Evolutionary conservation across 208 protist genomes (phyloP), one percentile per base, ranked within the genome.

Genomic region (Porcisia deanei): DNA sequence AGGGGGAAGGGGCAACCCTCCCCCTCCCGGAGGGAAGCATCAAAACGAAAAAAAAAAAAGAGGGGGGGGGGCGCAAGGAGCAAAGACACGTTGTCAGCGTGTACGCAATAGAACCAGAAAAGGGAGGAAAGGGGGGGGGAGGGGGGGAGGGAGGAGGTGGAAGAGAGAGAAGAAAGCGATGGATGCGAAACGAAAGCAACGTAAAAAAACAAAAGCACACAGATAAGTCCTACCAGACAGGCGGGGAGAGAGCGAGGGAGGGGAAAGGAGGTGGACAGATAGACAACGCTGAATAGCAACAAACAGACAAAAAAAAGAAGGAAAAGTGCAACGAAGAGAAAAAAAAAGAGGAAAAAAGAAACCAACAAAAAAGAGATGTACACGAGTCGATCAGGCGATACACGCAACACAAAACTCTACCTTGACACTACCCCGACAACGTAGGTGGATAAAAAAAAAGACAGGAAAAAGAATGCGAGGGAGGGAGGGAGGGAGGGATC

Each of bases 381-480:
- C 41, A 49, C 39, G 69, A 63, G 18, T 34, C 20, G 47, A 20
- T n/a, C 30, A 53, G 53, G 66, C 30, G 53, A 55, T 53, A 41
- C 61, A 67, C 34, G 41, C 61, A 12, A 5, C 47, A 67, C 41
- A 30, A 0, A 67, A 8, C 9, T 67, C 39, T 71, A 54, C 66
- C 45, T 55, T 52, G 16, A 54, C 22, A 57, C 43, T 53, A 14
- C 43, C 18, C 66, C 64, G 54, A 73, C 66, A n/a, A 53, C 53
- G 53, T 67, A 41, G 61, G 12, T 45, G 30, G 59, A 43, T 41
- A 18, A 49, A 66, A 53, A 72, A 61, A 52, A 61, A 67, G 71
- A 80, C 59, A 64, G 55, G 34, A 43, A 57, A 61, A 52, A 61
- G 77, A 69, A 70, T 69, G n/a, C n/a, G 75, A 59, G 45, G 72